Conservation (phyloP, 139 green algal species). For the Tetradesmus lagerheimii region DNA sequence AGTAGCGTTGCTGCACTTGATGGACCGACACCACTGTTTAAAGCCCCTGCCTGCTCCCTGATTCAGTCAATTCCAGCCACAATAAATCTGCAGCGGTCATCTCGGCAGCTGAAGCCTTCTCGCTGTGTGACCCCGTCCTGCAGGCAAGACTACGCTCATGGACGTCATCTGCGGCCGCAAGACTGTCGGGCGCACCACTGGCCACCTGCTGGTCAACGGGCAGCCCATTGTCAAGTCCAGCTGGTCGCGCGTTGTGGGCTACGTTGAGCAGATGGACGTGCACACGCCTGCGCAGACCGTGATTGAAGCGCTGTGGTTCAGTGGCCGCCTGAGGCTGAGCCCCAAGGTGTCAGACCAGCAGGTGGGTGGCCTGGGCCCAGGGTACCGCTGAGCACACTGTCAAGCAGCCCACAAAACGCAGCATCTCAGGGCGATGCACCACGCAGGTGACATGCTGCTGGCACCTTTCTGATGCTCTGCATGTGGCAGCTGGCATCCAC, state of each 20-base stretch:
- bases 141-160: constrained; percentile 86
- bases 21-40: too few species aligned
- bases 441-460: background rate
- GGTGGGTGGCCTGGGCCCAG: background rate
- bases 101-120: too few species aligned
- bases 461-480: background rate
- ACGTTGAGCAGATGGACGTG: constrained; percentile 66
- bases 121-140: background rate
- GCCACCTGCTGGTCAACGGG: constrained; percentile 74
- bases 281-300: constrained; percentile 67
- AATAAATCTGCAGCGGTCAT: too few species aligned
- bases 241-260: constrained; percentile 17
- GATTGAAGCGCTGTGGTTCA: constrained; percentile 75
- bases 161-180: constrained; percentile 86
- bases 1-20: background rate
- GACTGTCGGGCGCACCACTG: constrained; percentile 78
- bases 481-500: background rate
- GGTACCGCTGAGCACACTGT: too few species aligned
- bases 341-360: constrained; percentile 14
- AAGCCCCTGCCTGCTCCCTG: too few species aligned
- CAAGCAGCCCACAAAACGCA: too few species aligned
- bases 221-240: constrained; percentile 77
- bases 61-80: too few species aligned
- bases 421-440: too few species aligned
- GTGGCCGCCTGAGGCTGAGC: constrained; percentile 73